Base-by-base conservation (phyloP, 2,329 filamentous ascomycete species). In the Coniochaeta pulveracea region DNA sequence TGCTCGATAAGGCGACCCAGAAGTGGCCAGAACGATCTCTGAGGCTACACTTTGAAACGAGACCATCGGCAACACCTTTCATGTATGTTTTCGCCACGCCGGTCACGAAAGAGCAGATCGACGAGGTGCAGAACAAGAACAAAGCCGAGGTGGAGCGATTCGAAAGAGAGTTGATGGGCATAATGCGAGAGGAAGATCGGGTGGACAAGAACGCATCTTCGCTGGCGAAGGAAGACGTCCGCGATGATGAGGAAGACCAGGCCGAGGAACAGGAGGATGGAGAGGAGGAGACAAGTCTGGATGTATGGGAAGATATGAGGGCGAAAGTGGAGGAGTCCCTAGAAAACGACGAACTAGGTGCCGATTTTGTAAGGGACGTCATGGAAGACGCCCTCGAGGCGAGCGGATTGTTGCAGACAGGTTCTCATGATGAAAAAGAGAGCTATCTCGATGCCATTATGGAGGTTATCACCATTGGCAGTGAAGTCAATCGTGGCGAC, bases 21-120 rank as follows among this genome's bases (percentile, higher is more conserved):
- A 76, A 70, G 41, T 96, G 80, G 47, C 91, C 91, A 0, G 65
- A 80, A 26, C 66, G 72, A 53, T 85, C 85, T 2, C 60, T 95
- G 5, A 80, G 86, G 9, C 52, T 95, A 23, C 79, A 88, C 51
- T 80, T 94, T 37, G 86, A 95, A 52, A 83, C 86, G 1, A 71
- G 84, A 9, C 60, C 62, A 1, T 65, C 64, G 6, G 55, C 54
- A 8, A 54, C 64, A 3, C 71, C 80, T 0, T 76, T 80, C 46
- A 88, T 94, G 73, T 89, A 93, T 49, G 75, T 96, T 34, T 93
- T 94, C 49, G 88, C 80, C 10, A 81, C 93, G 53, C 88, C 91
- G 4, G 77, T 96, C 34, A 72, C 71, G 0, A 70, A 83, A 5
- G 69, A 77, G 5, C 67, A 85, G 34, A 84, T 93, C 40, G 61